Evolutionary conservation across 306 rosid species (phyloP).

Genomic region (Gillenia trifoliata): DNA sequence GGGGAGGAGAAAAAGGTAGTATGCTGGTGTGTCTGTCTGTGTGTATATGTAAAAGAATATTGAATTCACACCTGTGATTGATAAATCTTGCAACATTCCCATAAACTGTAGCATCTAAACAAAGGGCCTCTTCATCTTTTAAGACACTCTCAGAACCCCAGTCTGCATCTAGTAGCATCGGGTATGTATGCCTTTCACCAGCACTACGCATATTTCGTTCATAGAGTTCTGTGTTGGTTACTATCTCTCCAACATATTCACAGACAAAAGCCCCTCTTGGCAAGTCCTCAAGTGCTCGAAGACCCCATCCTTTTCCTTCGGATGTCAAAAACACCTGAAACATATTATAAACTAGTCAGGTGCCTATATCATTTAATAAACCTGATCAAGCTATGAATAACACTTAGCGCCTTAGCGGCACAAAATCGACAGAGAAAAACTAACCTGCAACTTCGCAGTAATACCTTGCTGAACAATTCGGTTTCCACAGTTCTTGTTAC

Average conservation of each 20-base stretch:
- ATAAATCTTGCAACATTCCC: slow-evolving; percentile 36
- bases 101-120: slow-evolving; percentile 18
- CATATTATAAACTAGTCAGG: background rate
- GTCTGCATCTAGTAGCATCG: slow-evolving; percentile 18
- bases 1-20: background rate
- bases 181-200: slow-evolving; percentile 8
- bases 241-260: slow-evolving; percentile 28
- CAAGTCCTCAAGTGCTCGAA: slow-evolving; percentile 20
- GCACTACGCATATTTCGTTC: background rate
- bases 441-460: slow-evolving; percentile 19
- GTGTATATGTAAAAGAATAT: background rate
- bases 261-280: slow-evolving; percentile 31
- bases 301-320: slow-evolving; percentile 34
- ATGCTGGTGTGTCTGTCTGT: background rate
- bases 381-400: background rate
- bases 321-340: slow-evolving; percentile 23
- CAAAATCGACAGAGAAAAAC: background rate
- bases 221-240: slow-evolving; percentile 15
- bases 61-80: slow-evolving; percentile 22
- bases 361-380: background rate
- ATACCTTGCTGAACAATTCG: slow-evolving; percentile 23
- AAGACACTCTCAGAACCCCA: slow-evolving; percentile 10
- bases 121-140: slow-evolving; percentile 24
- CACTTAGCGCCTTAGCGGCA: background rate
- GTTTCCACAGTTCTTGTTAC: slow-evolving; percentile 18